Base-by-base conservation (phyloP, 768 basidiomycete species). In the Xerocomellus intermedius region DNA sequence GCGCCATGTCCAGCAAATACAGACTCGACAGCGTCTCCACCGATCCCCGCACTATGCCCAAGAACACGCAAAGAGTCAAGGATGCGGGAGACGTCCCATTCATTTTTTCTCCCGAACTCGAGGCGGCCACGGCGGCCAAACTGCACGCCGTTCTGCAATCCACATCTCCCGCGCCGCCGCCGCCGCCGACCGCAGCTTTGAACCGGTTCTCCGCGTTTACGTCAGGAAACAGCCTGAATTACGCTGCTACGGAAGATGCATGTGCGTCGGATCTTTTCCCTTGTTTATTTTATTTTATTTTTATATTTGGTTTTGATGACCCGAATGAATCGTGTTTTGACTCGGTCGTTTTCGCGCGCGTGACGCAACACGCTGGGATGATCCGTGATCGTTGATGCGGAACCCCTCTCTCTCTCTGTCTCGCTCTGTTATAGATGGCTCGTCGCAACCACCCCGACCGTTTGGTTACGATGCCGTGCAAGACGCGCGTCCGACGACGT, bases 71-170 rank as follows among this genome's bases (percentile, higher is more conserved):
- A 46, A 70, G 43, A 16, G 60, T 61, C 55, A 69, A 67, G 54
- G 69, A 70, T 26, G 69, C 70, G 0, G 69, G 69, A 1, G 69
- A 70, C 36, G 64, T 64, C 10, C 69, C 69, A 0, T 70, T 70
- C n/a, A 67, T 70, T 3, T 69, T 71, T 24, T 71, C 67, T 2
- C 51, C 67, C 2, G 69, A 70, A n/a, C 58, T 67, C 7, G 69
- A 69, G 52, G 69, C 67, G 16, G 69, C 52, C 0, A 65, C 69
- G 3, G 64, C 69, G 5, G 69, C 69, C 21, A 70, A 60, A 13
- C 50, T 70, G 12, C 56, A 70, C 21, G 68, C 66, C 1, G 68
- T 47, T 1, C 32, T 69, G 19, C 69, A 70, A 43, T 58, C 57
- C 3, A 58, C 62, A 4, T 6, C 26, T 0, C 44, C 53, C 5